Conservation (phyloP, 2,329 filamentous ascomycete genomes). For the Aureobasidium sp. region DNA sequence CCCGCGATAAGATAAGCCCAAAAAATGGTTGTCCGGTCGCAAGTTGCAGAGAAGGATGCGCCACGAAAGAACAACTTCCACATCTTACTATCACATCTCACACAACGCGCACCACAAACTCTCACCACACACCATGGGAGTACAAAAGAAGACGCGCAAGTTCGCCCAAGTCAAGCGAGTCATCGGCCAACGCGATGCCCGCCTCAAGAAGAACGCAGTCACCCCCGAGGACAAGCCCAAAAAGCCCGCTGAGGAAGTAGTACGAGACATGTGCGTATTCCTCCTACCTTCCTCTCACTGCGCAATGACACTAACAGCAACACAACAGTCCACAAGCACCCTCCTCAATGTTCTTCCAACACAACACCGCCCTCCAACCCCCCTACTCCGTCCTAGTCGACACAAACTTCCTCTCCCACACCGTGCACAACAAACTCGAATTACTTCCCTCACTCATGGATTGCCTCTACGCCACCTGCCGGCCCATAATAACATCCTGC, state of each 20-base stretch:
- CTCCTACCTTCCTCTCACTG: too few species aligned
- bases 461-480: conserved; percentile 83
- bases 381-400: conserved; percentile 76
- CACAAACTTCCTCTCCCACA: conserved; percentile 86
- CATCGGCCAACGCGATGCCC: conserved; percentile 70
- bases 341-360: conserved; percentile 70
- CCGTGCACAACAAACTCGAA: conserved; percentile 82
- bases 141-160: conserved; percentile 84
- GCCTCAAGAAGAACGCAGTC: conserved; percentile 72
- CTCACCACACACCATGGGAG: conserved; percentile 55
- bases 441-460: conserved; percentile 88
- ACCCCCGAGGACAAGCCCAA: conserved; percentile 53
- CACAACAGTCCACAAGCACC: conserved; percentile 25
- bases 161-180: conserved; percentile 78
- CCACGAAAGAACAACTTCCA: neutral
- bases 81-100: too few species aligned
- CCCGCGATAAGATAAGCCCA: neutral
- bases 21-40: neutral
- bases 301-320: conserved; percentile 4
- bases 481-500: conserved; percentile 77
- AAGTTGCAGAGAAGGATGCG: neutral
- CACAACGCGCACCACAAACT: neutral
- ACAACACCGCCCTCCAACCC: conserved; percentile 77
- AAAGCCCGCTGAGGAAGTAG: conserved; percentile 51
- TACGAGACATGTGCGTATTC: conserved; percentile 59